Percentiles rank a stretch among this genome's conserved stretches.
phyloP scores from a whole-genome alignment of 2,329 filamentous ascomycete genomes.

The Apiospora pterosperma region DNA sequence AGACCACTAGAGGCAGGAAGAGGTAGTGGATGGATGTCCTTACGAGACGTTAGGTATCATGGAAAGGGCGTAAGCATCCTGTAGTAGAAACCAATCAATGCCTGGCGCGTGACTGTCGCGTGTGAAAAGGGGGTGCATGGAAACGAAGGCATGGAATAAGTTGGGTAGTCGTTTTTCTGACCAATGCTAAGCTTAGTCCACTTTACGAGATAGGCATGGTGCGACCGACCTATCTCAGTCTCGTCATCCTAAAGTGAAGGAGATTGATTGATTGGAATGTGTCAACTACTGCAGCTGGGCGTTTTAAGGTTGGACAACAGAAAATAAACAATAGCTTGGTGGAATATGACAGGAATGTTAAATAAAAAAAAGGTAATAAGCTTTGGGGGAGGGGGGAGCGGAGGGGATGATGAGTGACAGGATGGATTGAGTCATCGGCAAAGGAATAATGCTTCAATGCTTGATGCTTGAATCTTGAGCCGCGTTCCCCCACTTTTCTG shows the following conservation, averaged over 20 bases:
- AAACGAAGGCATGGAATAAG: not conserved
- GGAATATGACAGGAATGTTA: not conserved
- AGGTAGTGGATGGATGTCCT: constrained; percentile 19
- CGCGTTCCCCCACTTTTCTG: not conserved
- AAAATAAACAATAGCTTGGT: not conserved
- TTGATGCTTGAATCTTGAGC: too few species aligned
- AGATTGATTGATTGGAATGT: not conserved
- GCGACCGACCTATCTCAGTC: not conserved
- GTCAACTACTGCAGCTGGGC: not conserved
- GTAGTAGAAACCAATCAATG: not conserved
- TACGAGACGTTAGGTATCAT: not conserved
- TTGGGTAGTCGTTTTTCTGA: not conserved
- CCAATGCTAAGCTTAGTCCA: not conserved
- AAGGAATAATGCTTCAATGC: too few species aligned
- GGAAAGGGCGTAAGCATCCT: not conserved
- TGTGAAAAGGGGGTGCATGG: not conserved
- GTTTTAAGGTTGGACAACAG: not conserved
- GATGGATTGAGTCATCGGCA: constrained; percentile 10
- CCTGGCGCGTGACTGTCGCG: not conserved
- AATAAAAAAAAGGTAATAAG: not conserved
- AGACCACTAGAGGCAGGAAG: constrained; percentile 39
- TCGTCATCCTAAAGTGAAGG: not conserved
- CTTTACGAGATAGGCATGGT: not conserved
- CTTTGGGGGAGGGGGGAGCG: not conserved
- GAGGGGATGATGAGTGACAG: not conserved